Base-by-base conservation (phyloP, 495 filamentous ascomycete genomes). In the Penicillium manginii region DNA sequence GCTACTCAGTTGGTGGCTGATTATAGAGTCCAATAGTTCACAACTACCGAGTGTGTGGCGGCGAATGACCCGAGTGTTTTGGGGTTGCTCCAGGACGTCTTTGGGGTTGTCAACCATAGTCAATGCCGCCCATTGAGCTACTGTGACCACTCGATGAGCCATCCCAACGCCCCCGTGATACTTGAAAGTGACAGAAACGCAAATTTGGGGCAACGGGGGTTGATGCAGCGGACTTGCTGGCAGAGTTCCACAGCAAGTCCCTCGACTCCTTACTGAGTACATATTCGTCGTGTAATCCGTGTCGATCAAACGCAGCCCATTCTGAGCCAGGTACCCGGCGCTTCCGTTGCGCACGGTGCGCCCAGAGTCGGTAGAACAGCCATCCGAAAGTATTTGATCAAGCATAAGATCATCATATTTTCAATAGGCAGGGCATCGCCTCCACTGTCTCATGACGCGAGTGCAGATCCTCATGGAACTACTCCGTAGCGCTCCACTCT, bases 241-340 rank as follows among this genome's bases (percentile, higher is more conserved):
- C 21, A 31, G 14, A 50, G 47, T 33, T 29, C 23, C n/a, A 29
- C 47, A 50, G 47, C 15, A n/a, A n/a, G 11, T 10, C 31, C 45
- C 4, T 11, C 15, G 12, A n/a, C 35, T 8, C 4, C 35, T 37
- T 29, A 29, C 26, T n/a, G 26, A 29, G 26, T 29, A 8, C 6
- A 29, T 39, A 47, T 47, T 17, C 14, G 12, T 23, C 33, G 17
- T 46, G 64, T 64, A 64, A 67, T 64, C 61, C 63, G 43, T 64
- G 59, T 17, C 37, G 18, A 48, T 21, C 52, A 47, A 67, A 60
- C 15, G 7, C 40, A 12, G 4, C n/a, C 40, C 8, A 43, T 17
- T 19, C 40, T 17, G 40, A 17, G 5, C 40, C 40, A 43, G 40
- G 40, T 43, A 43, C 45, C 45, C 45, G 45, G 45, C 22, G 45